Evolutionary conservation across 805 yeast species (phyloP), one percentile per base, ranked within the genome.

Genomic region (Schizosaccharomyces lindneri): DNA sequence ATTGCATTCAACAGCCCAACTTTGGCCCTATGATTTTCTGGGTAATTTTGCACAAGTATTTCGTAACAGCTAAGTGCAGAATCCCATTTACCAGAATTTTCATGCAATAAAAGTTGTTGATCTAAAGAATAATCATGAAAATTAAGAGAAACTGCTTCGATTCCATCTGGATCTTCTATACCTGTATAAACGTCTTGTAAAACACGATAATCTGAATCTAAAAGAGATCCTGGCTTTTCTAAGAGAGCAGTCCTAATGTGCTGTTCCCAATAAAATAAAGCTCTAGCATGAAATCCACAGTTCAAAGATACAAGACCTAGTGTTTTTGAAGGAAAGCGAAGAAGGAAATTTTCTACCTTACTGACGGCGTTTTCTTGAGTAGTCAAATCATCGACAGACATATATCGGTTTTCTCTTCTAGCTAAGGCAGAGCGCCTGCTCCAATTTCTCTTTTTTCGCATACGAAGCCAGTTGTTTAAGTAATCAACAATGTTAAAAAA

Each of bases 101-200:
- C 93, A 61, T 90, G 81, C 63, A 87, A 87, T 5, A 82, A 75
- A 31, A 89, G 77, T 68, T 87, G 85, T 64, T 88, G 89, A n/a
- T 80, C 78, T 55, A 87, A 72, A 65, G 81, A 80, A 51, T 81
- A 79, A 0, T 84, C 78, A 1, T 72, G 66, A 0, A 95, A 81
- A 66, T 86, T 83, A 63, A 85, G 81, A 62, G 89, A 73, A 4
- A 87, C 81, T 27, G 98, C 99, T 68, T 85, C 89, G 41, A 93
- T 75, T 0, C 95, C 82, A 73, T 93, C 99, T 46, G 83, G 77
- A 68, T 94, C 98, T 66, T 87, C 90, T 60, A 93, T 80, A 63
- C 81, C 84, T 6, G 95, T 83, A 70, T 93, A 93, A 74, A 89
- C 85, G 32, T 78, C 77, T 66, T 87, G 87, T n/a, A 93, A 64